Evolutionary conservation across 225 moss, liverwort and hornwort genomes (phyloP).

Genomic region (Lunularia cruciata): DNA sequence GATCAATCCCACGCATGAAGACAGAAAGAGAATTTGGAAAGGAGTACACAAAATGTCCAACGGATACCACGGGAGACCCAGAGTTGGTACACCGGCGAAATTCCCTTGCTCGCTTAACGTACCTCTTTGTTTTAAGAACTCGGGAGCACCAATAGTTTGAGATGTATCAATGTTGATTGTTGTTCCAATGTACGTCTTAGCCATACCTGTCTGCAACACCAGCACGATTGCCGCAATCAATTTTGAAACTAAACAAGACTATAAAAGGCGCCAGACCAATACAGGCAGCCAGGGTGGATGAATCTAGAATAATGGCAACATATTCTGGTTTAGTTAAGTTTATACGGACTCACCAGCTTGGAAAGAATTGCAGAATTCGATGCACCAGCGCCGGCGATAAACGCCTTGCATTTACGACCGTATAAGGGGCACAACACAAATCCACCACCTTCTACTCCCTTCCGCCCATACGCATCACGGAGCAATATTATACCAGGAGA

Average conservation of each 20-base stretch:
- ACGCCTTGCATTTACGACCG: slow-evolving; percentile 92
- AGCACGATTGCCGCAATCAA: neutral
- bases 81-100: too few species aligned
- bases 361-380: slow-evolving; percentile 77
- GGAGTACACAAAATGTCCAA: neutral
- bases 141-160: slow-evolving; percentile 73
- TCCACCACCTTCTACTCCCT: slow-evolving; percentile 88
- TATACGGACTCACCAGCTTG: slow-evolving; percentile 53
- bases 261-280: neutral
- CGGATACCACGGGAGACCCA: neutral
- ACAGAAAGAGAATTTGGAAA: neutral
- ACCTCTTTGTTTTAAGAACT: slow-evolving; percentile 88
- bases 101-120: slow-evolving; percentile 8
- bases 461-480: slow-evolving; percentile 74
- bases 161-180: slow-evolving; percentile 77
- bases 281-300: neutral
- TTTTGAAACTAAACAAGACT: neutral
- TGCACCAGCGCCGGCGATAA: slow-evolving; percentile 67
- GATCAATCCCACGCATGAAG: neutral
- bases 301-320: neutral
- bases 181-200: slow-evolving; percentile 64
- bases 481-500: slow-evolving; percentile 79
- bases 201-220: slow-evolving; percentile 68
- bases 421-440: slow-evolving; percentile 90
- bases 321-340: neutral